Percentiles rank a stretch among this genome's conserved stretches.
phyloP scores from a whole-genome alignment of 208 protist genomes.

The Tritrichomonas foetus region DNA sequence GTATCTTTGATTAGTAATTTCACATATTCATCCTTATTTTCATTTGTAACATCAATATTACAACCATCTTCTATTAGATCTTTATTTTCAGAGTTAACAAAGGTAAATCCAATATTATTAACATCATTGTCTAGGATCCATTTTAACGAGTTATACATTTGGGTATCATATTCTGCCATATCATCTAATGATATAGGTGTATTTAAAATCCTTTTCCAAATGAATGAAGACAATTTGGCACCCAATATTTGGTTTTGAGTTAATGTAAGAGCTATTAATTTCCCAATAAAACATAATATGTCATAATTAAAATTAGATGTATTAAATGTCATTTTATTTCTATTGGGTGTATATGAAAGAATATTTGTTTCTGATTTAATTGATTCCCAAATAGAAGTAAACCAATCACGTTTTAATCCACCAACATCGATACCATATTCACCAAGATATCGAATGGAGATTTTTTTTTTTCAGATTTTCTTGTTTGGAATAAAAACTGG shows the following conservation, averaged over 20 bases:
- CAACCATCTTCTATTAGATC: conserved; percentile 78
- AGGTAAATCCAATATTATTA: conserved; percentile 67
- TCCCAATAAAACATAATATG: conserved; percentile 85
- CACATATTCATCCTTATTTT: conserved; percentile 91
- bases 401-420: conserved; percentile 51
- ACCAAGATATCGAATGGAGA: too few relatives aligned
- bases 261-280: conserved; percentile 66
- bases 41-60: conserved; percentile 82
- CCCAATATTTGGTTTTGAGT: conserved; percentile 83
- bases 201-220: conserved; percentile 95
- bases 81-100: conserved; percentile 81
- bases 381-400: conserved; percentile 4
- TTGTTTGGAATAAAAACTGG: too few relatives aligned
- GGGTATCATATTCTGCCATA: conserved; percentile 85
- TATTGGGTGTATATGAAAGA: conserved; percentile 45
- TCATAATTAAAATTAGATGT: conserved; percentile 84
- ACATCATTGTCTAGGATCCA: conserved; percentile 86
- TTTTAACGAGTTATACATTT: conserved; percentile 80
- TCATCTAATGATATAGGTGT: conserved; percentile 77
- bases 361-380: conserved; percentile 49
- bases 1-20: conserved; percentile 76
- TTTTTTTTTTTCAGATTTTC: too few relatives aligned
- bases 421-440: conserved; percentile 51
- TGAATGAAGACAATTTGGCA: conserved; percentile 86
- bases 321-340: conserved; percentile 69